A percentile compares a stretch with the other conserved stretches of the same genome.
These are phyloP conservation scores for Cytospora chrysosperma DNA, from an alignment of 2,329 filamentous ascomycete species.

Conservation along the genomic window DNA sequence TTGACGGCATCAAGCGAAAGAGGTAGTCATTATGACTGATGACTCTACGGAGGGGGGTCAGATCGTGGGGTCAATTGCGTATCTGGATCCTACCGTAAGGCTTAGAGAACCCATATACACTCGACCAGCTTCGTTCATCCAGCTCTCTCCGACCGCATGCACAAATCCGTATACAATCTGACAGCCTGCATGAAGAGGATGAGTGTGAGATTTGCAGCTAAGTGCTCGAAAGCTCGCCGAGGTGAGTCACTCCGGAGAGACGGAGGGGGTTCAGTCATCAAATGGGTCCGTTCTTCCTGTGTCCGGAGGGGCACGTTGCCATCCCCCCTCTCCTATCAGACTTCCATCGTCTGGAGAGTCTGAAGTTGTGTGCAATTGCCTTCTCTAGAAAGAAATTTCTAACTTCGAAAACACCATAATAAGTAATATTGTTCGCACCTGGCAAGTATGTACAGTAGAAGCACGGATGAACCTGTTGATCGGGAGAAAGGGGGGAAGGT, in stretches of 20 bases:
- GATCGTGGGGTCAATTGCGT: background rate
- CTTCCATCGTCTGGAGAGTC: no score
- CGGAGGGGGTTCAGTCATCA: background rate
- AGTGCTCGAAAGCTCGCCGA: background rate
- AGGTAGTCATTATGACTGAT: slow-evolving; percentile 1
- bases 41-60: slow-evolving; percentile 8
- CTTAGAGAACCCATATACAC: background rate
- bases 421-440: background rate
- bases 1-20: background rate
- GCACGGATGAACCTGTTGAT: background rate
- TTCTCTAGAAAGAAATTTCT: background rate
- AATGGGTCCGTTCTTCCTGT: background rate
- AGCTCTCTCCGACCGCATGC: background rate
- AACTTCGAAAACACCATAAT: no score
- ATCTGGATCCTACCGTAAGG: slow-evolving; percentile 5
- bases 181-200: background rate
- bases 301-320: no score
- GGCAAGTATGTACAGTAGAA: background rate
- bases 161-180: background rate
- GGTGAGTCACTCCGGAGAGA: slow-evolving; percentile 8
- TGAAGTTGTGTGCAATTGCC: no score
- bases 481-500: background rate
- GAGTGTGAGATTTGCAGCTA: background rate
- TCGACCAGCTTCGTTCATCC: background rate
- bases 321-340: no score